phyloP scores from a whole-genome alignment of 2,329 filamentous ascomycete species.

The Aspergillus persii region DNA sequence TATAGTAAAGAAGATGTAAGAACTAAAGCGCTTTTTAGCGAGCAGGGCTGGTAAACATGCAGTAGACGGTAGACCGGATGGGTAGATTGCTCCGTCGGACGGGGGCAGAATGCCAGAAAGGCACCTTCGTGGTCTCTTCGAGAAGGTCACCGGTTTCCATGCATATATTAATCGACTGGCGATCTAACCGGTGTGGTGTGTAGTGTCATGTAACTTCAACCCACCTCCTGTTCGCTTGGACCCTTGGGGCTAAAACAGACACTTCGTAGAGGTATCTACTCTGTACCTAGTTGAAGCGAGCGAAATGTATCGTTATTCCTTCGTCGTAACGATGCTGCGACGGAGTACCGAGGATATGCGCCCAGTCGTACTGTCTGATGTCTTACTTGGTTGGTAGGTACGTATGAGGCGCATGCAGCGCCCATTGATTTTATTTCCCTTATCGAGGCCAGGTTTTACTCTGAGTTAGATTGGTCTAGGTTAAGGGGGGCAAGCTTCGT shows the following conservation, averaged over 20 bases:
- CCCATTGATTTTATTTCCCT: neutral
- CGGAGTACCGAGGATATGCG: too few species aligned
- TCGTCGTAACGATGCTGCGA: too few species aligned
- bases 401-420: neutral
- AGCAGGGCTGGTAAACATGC: neutral
- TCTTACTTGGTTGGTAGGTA: neutral
- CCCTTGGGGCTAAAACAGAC: neutral
- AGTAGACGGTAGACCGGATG: neutral
- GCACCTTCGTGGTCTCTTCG: constrained; percentile 7
- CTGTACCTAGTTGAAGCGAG: neutral
- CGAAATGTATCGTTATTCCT: neutral
- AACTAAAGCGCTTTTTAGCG: neutral
- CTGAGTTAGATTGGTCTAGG: neutral
- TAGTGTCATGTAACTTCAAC: neutral
- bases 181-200: constrained; percentile 3
- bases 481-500: neutral
- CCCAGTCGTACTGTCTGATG: neutral
- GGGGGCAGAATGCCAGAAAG: neutral
- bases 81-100: neutral
- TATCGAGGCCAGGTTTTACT: neutral
- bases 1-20: neutral
- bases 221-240: neutral
- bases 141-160: constrained; percentile 11
- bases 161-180: constrained; percentile 6
- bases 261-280: too few species aligned